Evolutionary conservation across 306 rosid genomes (phyloP).

Genomic region (Cyamopsis tetragonoloba): DNA sequence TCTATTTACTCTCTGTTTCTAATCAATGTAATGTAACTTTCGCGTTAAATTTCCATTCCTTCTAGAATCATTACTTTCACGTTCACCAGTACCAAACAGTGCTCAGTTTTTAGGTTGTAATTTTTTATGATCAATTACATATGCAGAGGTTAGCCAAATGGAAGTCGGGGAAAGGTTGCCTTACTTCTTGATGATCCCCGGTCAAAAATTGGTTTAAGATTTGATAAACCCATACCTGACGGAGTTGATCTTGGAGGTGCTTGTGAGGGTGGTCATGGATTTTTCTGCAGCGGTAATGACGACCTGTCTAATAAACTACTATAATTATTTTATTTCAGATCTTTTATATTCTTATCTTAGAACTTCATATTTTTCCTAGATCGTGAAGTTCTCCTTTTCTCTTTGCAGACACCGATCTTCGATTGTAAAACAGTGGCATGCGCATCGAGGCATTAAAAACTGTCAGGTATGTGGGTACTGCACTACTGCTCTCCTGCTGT

Average conservation of each 20-base stretch:
- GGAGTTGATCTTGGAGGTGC: slow-evolving; percentile 99
- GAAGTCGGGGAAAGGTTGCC: slow-evolving; percentile 81
- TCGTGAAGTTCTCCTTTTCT: slow-evolving; percentile 29
- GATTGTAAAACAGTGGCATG: slow-evolving; percentile 60
- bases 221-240: slow-evolving; percentile 79
- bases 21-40: neutral
- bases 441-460: neutral
- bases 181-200: slow-evolving; percentile 81
- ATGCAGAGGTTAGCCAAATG: slow-evolving; percentile 75
- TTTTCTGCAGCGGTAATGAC: slow-evolving; percentile 79
- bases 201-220: slow-evolving; percentile 89
- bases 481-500: slow-evolving; percentile 4
- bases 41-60: neutral
- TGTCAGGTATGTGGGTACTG: slow-evolving; percentile 49
- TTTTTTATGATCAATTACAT: slow-evolving; percentile 14
- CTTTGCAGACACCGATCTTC: slow-evolving; percentile 71
- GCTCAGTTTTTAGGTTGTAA: slow-evolving; percentile 4
- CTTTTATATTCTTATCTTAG: slow-evolving; percentile 10
- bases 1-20: neutral
- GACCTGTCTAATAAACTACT: neutral
- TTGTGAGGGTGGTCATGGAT: slow-evolving; percentile 82
- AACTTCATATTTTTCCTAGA: slow-evolving; percentile 5
- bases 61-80: neutral
- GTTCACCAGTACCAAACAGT: neutral
- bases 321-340: neutral